A percentile compares a stretch with the other conserved stretches of the same genome.
These are phyloP conservation scores for Durotheca rogersii DNA, from an alignment of 495 filamentous ascomycete genomes.

Conservation along the genomic window DNA sequence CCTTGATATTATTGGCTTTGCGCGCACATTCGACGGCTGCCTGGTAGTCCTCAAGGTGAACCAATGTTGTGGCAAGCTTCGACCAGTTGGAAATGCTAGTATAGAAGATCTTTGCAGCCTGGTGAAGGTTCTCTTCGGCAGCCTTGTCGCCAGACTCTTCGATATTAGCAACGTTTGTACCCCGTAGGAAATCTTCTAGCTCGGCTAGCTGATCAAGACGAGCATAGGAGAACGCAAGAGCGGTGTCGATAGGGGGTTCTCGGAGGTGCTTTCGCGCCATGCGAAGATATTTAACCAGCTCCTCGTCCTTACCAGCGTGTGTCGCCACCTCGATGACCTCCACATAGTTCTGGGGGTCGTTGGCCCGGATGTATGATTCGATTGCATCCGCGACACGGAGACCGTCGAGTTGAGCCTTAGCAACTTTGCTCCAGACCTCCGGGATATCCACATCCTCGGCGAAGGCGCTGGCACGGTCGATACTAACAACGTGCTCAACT, in stretches of 20 bases:
- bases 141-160: slow-evolving; percentile 98
- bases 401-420: slow-evolving; percentile 97
- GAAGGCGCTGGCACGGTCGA: slow-evolving; percentile 95
- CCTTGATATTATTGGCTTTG: slow-evolving; percentile 99
- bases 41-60: slow-evolving; percentile 96
- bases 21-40: slow-evolving; percentile 97
- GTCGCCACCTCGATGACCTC: slow-evolving; percentile 97
- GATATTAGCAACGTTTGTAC: slow-evolving; percentile 91
- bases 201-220: slow-evolving; percentile 88
- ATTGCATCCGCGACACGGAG: slow-evolving; percentile 90
- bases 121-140: slow-evolving; percentile 89
- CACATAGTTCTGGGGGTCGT: slow-evolving; percentile 86
- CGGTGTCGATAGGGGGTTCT: slow-evolving; percentile 92
- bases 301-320: slow-evolving; percentile 95
- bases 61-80: slow-evolving; percentile 94
- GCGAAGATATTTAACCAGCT: slow-evolving; percentile 92
- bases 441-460: slow-evolving; percentile 93
- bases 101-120: slow-evolving; percentile 99
- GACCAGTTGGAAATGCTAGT: slow-evolving; percentile 99
- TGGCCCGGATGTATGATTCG: slow-evolving; percentile 94
- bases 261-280: slow-evolving; percentile 97
- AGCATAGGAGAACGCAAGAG: slow-evolving; percentile 88
- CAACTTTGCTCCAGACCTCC: slow-evolving; percentile 99
- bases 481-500: slow-evolving; percentile 96
- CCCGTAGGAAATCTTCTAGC: slow-evolving; percentile 93